Percentiles rank a stretch among this genome's conserved stretches.
Conservation (phyloP, 2,329 filamentous ascomycete species). For the Myriosclerotinia scirpicola region DNA sequence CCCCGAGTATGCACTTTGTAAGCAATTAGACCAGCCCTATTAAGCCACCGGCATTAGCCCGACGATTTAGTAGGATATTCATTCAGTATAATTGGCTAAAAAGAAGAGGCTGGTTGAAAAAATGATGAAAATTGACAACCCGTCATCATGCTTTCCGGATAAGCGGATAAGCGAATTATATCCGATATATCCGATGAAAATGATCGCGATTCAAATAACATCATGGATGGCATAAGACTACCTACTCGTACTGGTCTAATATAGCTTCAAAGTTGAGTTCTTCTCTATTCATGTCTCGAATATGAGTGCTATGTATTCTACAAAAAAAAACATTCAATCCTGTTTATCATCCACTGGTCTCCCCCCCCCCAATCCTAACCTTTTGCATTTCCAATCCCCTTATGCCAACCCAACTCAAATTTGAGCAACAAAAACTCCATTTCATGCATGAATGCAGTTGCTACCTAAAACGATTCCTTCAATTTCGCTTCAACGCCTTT, state of each 20-base stretch:
- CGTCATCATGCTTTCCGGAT: constrained; percentile 3
- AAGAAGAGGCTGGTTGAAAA: background rate
- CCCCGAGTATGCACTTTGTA: background rate
- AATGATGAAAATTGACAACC: no score
- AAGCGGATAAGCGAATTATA: background rate
- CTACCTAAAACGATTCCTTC: constrained; percentile 2
- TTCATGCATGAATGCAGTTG: constrained; percentile 12
- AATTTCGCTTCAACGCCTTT: constrained; percentile 10
- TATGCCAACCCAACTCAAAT: background rate
- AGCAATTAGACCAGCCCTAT: background rate
- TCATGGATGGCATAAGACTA: no score
- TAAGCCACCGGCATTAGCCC: constrained; percentile 2
- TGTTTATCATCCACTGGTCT: constrained; percentile 13
- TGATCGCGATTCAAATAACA: background rate
- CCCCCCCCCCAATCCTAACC: background rate
- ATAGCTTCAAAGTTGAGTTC: constrained; percentile 1
- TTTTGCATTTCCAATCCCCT: constrained; percentile 14
- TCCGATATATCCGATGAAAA: background rate
- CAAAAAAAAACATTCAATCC: background rate
- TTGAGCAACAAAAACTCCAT: constrained; percentile 11
- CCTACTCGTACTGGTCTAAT: no score
- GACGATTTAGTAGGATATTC: background rate
- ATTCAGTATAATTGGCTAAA: background rate
- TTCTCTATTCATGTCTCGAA: background rate
- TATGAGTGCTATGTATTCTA: background rate